Evolutionary conservation across 768 basidiomycete genomes (phyloP), one percentile per base, ranked within the genome.

Genomic region (Boletus rubescentipes): DNA sequence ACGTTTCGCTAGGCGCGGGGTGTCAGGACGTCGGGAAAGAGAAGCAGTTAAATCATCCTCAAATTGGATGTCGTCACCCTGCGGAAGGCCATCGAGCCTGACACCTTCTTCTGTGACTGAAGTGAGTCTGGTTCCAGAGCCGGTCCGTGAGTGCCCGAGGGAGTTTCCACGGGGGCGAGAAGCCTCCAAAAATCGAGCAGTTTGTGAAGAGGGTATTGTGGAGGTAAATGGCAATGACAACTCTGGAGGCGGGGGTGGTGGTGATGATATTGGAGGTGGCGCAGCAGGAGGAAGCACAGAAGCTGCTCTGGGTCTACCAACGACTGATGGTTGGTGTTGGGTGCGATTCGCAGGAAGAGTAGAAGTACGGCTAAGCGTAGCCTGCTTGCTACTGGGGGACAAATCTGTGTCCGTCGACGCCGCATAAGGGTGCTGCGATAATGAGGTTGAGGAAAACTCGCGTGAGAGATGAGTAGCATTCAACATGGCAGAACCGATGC

Each of bases 241-340:
- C 66, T 72, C 67, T 23, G 86, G 83, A 42, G 70, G 69, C 1
- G 86, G 82, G 0, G 82, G 84, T 0, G 87, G 87, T 12, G 83
- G 73, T 4, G 83, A 77, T 43, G 77, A 74, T 16, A 76, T 73
- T 30, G 89, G 89, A 15, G 85, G 86, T 3, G 88, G 89, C 0
- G 75, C 79, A 39, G 82, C 77, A 11, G 86, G 86, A 6, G 86
- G 85, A 35, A 89, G 78, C 10, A 75, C 77, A 51, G 88, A 84
- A 38, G 76, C 68, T 51, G 86, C 79, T 51, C 80, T 71, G 35
- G 85, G 77, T 54, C 83, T 77, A 37, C 72, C 67, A 15, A 65
- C 60, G 21, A 60, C 45, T 9, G 61, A 40, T 20, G 63, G 40
- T 40, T 65, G 63, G 41, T 63, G 63, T 29, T 62, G 67, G 34